Conservation (phyloP, 768 basidiomycete species). For the Phaeotremella skinneri region DNA sequence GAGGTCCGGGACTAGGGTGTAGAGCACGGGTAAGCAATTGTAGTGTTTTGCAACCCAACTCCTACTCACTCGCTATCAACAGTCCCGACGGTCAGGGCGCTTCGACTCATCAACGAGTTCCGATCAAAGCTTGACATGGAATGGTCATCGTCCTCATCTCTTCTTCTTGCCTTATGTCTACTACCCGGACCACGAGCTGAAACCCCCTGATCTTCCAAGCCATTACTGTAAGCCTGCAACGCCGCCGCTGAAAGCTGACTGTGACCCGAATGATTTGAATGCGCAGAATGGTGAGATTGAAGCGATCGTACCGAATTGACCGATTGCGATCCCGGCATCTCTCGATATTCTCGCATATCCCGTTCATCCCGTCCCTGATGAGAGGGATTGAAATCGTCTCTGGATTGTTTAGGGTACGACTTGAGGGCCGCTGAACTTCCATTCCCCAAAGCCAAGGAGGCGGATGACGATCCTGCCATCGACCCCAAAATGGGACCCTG, state of each 20-base stretch:
- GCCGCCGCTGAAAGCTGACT: slow-evolving; percentile 6
- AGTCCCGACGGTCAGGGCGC: slow-evolving; percentile 44
- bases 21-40: slow-evolving; percentile 3
- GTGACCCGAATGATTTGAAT: slow-evolving; percentile 14
- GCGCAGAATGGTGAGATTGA: slow-evolving; percentile 12
- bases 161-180: slow-evolving; percentile 49
- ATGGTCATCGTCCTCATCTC: slow-evolving; percentile 51
- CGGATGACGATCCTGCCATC: not conserved
- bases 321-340: slow-evolving; percentile 7
- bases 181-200: slow-evolving; percentile 21
- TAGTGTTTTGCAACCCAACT: no score
- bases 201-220: slow-evolving; percentile 15
- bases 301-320: slow-evolving; percentile 3
- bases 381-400: not conserved
- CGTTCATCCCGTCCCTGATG: not conserved
- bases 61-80: slow-evolving; percentile 52
- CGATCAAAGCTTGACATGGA: slow-evolving; percentile 46
- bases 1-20: slow-evolving; percentile 45
- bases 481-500: slow-evolving; percentile 4
- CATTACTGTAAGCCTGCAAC: slow-evolving; percentile 10
- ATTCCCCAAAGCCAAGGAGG: not conserved
- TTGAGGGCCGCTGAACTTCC: slow-evolving; percentile 1
- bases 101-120: slow-evolving; percentile 37
- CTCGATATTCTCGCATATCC: slow-evolving; percentile 12
- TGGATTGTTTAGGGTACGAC: not conserved